Evolutionary conservation across 768 basidiomycete species (phyloP).

Genomic region (Terana coerulea): DNA sequence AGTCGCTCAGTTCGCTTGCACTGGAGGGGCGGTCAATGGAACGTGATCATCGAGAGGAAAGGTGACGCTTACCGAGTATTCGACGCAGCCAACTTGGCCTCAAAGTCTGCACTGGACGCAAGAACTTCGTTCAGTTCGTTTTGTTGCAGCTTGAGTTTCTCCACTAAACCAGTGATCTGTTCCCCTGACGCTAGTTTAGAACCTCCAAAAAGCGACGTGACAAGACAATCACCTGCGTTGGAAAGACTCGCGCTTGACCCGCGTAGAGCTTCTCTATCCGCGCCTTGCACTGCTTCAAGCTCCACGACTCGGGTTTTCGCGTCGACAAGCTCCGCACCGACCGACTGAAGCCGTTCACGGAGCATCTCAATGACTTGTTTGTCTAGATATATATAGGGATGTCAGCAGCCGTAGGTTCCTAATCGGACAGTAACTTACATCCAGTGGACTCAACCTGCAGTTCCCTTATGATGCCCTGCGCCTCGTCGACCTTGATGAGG

Average conservation of each 20-base stretch:
- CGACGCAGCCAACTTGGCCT: conserved; percentile 13
- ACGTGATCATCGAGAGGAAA: neutral
- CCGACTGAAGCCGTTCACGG: conserved; percentile 40
- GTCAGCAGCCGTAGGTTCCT: neutral
- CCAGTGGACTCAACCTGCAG: conserved; percentile 20
- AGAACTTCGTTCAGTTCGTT: conserved; percentile 18
- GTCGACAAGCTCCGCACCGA: conserved; percentile 41
- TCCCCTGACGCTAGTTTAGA: conserved; percentile 7
- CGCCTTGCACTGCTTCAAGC: conserved; percentile 29
- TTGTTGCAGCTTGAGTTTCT: conserved; percentile 16
- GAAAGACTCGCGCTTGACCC: conserved; percentile 5
- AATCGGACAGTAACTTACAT: conserved; percentile 11
- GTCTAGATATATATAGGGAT: conserved; percentile 31
- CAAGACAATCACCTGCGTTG: conserved; percentile 3
- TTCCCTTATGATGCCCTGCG: conserved; percentile 13
- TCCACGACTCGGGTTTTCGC: conserved; percentile 36
- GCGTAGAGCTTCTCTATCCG: conserved; percentile 16
- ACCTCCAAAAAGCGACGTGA: neutral
- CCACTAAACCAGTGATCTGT: conserved; percentile 12
- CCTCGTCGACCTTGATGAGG: conserved; percentile 11
- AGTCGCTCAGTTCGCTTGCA: conserved; percentile 1
- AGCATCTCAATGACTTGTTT: conserved; percentile 48
- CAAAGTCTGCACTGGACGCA: conserved; percentile 14
- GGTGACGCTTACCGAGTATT: conserved; percentile 11
- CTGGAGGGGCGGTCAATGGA: conserved; percentile 2